These are phyloP conservation scores for Cytospora piceae DNA, from an alignment of 2,329 filamentous ascomycete genomes.

Conservation along the genomic window DNA sequence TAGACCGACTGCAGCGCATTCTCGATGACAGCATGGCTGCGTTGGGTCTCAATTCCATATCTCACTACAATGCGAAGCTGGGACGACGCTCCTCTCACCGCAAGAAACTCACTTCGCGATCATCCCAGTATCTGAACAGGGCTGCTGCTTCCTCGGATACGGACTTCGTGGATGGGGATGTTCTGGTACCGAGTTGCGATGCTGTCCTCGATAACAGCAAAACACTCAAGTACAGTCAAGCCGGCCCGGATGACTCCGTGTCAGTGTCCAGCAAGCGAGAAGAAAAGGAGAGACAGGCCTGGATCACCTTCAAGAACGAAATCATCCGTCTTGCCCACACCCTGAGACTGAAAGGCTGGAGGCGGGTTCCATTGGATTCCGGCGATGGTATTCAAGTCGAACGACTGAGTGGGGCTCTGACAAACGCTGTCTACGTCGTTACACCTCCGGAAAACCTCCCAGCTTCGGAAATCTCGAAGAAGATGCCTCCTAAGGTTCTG, in stretches of 20 bases:
- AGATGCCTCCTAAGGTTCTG: conserved; percentile 69
- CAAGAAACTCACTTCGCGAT: conserved; percentile 46
- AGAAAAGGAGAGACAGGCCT: conserved; percentile 74
- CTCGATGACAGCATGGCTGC: conserved; percentile 67
- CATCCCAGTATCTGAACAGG: conserved; percentile 46
- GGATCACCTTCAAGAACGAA: conserved; percentile 88
- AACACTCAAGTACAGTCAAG: conserved; percentile 72
- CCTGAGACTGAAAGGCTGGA: conserved; percentile 87
- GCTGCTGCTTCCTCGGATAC: conserved; percentile 75
- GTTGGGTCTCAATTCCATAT: conserved; percentile 52
- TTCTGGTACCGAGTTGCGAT: conserved; percentile 83
- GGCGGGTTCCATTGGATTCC: conserved; percentile 73
- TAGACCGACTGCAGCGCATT: conserved; percentile 82
- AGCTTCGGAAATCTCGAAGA: conserved; percentile 42
- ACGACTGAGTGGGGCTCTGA: conserved; percentile 86
- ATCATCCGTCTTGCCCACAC: conserved; percentile 90
- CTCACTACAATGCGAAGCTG: conserved; percentile 48
- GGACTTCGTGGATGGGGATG: conserved; percentile 80
- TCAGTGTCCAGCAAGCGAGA: conserved; percentile 50
- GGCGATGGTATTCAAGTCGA: conserved; percentile 72
- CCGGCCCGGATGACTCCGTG: conserved; percentile 46
- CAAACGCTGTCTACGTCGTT: conserved; percentile 95
- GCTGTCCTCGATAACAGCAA: conserved; percentile 87
- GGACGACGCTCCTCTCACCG: conserved; percentile 47
- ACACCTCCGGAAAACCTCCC: conserved; percentile 72